Evolutionary conservation across 2,329 filamentous ascomycete genomes (phyloP), one percentile per base, ranked within the genome.

Genomic region (Cadophora sp.): DNA sequence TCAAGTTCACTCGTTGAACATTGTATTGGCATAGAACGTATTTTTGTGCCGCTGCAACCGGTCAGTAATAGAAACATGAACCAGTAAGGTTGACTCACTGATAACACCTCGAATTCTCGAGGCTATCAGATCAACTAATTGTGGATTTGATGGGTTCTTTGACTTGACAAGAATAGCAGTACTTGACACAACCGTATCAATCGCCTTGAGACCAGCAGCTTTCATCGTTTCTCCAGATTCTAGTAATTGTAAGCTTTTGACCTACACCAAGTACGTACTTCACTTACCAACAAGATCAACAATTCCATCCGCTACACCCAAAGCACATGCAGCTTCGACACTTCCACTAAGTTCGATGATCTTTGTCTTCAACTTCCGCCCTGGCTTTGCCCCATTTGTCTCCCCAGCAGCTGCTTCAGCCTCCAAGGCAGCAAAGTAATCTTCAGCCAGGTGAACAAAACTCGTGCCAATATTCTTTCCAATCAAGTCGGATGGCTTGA

Each of bases 151-250:
- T 5, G 94, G 90, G 66, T 89, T 87, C 78, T 90, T 93, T 50
- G 94, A 97, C 83, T 95, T 95, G 83, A 99, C 94, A 66, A 99
- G 86, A 58, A 97, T 91, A 39, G 96, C 94, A 20, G 91, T 92
- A 64, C 91, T 94, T 66, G 93, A 89, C 61, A 97, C 86, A 30
- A 99, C 94, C 2, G 96, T 99, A 74, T 96, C 94, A 74, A 98
- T 97, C 65, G 95, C 91, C 81, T 94, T 94, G 60, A 99, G 86
- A 27, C 96, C 96, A 51, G 95, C 95, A 22, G 95, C 96, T 76
- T 92, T 91, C 96, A 99, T 99, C 0, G 96, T 99, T 81, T 98
- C 95, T 65, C 96, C 96, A 22, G 96, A 98, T 84, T 99, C 95
- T 96, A 73, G 22, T 8, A 48, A 4, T 22, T 64, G 66, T 75